These are phyloP conservation scores for Delonix regia DNA, from an alignment of 306 rosid species.

Conservation along the genomic window DNA sequence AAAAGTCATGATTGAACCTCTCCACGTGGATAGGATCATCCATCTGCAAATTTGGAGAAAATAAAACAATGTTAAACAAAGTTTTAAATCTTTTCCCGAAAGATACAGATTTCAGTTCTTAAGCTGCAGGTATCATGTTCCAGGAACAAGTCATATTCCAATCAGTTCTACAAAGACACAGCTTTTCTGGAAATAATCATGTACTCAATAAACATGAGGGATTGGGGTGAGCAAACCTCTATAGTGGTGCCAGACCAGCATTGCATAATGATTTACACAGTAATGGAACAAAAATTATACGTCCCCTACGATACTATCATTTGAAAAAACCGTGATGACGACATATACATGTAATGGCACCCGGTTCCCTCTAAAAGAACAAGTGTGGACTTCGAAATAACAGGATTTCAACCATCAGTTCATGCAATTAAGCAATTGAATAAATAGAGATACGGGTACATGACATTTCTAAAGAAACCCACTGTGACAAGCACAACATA, in stretches of 20 bases:
- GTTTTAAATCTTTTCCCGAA: conserved; percentile 8
- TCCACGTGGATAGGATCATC: conserved; percentile 74
- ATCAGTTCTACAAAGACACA: not conserved
- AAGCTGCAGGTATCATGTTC: not conserved
- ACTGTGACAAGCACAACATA: no score
- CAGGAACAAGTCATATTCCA: conserved; percentile 2
- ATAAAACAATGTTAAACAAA: conserved; percentile 13
- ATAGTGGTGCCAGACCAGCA: not conserved
- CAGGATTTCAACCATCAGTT: conserved; percentile 1
- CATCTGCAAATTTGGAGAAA: conserved; percentile 58
- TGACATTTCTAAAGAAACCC: not conserved
- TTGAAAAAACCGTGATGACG: not conserved
- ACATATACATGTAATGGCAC: not conserved
- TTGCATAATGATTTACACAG: not conserved
- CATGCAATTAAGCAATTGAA: not conserved
- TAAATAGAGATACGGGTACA: not conserved
- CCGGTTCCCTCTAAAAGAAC: not conserved
- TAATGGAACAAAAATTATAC: no score
- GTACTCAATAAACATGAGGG: conserved; percentile 9
- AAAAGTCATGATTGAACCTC: conserved; percentile 79
- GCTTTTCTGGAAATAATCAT: not conserved
- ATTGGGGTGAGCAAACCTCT: not conserved
- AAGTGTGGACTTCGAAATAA: not conserved
- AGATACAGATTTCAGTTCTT: conserved; percentile 13
- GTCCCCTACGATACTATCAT: not conserved